Conservation (phyloP, 352 stramenopile genomes). For the Phytophthora tubulina region DNA sequence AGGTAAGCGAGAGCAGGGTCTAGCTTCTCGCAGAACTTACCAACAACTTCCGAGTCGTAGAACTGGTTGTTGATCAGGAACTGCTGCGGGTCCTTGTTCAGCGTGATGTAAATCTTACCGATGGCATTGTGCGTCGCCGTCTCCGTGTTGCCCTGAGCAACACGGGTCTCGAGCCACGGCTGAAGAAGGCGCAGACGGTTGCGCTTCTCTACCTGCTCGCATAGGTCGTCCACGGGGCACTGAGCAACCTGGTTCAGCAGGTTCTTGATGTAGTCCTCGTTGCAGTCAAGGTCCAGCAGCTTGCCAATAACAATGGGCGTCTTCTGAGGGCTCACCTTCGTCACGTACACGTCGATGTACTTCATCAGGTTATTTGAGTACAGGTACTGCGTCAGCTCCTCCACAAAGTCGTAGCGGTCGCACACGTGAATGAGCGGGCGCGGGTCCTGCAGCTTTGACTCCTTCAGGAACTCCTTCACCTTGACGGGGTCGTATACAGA, state of each 20-base stretch:
- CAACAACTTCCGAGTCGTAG: constrained; percentile 99
- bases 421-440: constrained; percentile 99
- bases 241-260: constrained; percentile 98
- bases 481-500: constrained; percentile 99
- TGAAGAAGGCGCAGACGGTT: constrained; percentile 99
- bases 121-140: constrained; percentile 99
- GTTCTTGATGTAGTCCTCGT: constrained; percentile 99
- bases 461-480: constrained; percentile 99
- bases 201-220: constrained; percentile 98
- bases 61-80: constrained; percentile 99
- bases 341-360: constrained; percentile 99
- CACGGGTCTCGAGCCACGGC: constrained; percentile 98
- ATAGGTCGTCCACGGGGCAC: constrained; percentile 97
- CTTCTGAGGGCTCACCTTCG: constrained; percentile 97
- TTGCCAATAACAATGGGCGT: constrained; percentile 99
- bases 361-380: constrained; percentile 99
- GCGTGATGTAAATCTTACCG: constrained; percentile 99
- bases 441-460: constrained; percentile 99
- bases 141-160: constrained; percentile 99
- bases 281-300: constrained; percentile 97
- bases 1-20: constrained; percentile 99
- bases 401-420: constrained; percentile 99
- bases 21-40: constrained; percentile 99
- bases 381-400: constrained; percentile 99
- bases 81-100: constrained; percentile 99